A percentile compares a stretch with the other conserved stretches of the same genome.
phyloP scores from a whole-genome alignment of 495 filamentous ascomycete species.

The Xylaria scruposa region DNA sequence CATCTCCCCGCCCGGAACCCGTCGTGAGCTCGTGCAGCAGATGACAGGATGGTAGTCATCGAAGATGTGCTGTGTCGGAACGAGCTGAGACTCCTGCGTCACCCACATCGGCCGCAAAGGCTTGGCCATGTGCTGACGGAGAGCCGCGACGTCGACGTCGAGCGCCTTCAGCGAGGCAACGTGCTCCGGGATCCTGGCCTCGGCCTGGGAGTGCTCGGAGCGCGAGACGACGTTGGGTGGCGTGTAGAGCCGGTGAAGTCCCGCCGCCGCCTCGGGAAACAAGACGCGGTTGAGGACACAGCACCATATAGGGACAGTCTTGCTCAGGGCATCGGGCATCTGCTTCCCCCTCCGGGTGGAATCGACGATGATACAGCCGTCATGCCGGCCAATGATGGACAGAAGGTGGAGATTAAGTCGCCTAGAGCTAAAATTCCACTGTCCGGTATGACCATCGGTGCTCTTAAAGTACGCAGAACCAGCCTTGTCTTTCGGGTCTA shows the following conservation, averaged over 20 bases:
- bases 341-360: constrained; percentile 92
- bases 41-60: constrained; percentile 70
- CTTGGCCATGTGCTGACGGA: constrained; percentile 53
- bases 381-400: constrained; percentile 61
- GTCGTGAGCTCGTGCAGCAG: constrained; percentile 79
- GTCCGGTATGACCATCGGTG: constrained; percentile 89
- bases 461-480: constrained; percentile 94
- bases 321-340: constrained; percentile 91
- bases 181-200: constrained; percentile 69
- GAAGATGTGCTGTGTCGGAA: constrained; percentile 44
- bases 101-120: constrained; percentile 72
- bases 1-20: constrained; percentile 68
- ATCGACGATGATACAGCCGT: constrained; percentile 92
- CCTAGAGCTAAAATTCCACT: constrained; percentile 87
- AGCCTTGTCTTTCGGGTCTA: constrained; percentile 67
- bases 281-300: constrained; percentile 80
- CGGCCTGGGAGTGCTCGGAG: constrained; percentile 84
- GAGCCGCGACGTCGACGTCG: constrained; percentile 35
- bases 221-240: constrained; percentile 70
- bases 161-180: constrained; percentile 62
- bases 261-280: constrained; percentile 61
- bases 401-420: constrained; percentile 85
- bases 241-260: constrained; percentile 62
- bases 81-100: constrained; percentile 48
- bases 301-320: constrained; percentile 95